Evolutionary conservation across 805 yeast species (phyloP), one percentile per base, ranked within the genome.

Genomic region (Isabelozyma gotoi): DNA sequence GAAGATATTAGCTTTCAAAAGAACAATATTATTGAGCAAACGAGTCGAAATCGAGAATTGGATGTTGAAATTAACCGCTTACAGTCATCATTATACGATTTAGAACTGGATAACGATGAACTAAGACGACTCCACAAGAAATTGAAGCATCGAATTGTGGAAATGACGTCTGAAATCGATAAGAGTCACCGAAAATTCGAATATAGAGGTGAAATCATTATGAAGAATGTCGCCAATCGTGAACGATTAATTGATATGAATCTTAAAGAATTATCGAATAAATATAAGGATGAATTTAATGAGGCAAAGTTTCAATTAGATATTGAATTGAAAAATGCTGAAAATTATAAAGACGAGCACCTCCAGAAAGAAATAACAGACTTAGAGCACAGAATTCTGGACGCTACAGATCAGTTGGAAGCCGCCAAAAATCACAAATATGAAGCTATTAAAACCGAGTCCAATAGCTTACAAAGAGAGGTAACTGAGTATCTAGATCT

Each of bases 241-340:
- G 74, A 70, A 38, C 59, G 59, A 21, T 43, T 59, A 36, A 48
- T 63, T 18, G 51, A 62, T 24, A 47, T 60, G 5, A 55, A 63
- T 34, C 44, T 73, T 2, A 54, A 62, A 40, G 71, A 71, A 31
- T 53, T 55, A 34, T 51, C 59, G 19, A 58, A 62, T 16, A 50
- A 52, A 27, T 52, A 59, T 14, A 53, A 49, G 31, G 57, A 53
- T 39, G 64, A 63, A 33, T 67, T 46, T 45, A 57, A 63, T 24
- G 67, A 64, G 32, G 45, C 66, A 32, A 55, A 59, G 24, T 65
- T 62, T 46, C 69, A 71, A 39, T 47, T 71, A 31, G 56, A 61
- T n/a, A 48, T 61, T 18, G 71, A 68, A 41, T 47, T 74, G 4
- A 51, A 58, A 14, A 44, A 50, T 3, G 68, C 70, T 0, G 47